phyloP scores from a whole-genome alignment of 2,329 filamentous ascomycete species.

The Botrytis aclada region DNA sequence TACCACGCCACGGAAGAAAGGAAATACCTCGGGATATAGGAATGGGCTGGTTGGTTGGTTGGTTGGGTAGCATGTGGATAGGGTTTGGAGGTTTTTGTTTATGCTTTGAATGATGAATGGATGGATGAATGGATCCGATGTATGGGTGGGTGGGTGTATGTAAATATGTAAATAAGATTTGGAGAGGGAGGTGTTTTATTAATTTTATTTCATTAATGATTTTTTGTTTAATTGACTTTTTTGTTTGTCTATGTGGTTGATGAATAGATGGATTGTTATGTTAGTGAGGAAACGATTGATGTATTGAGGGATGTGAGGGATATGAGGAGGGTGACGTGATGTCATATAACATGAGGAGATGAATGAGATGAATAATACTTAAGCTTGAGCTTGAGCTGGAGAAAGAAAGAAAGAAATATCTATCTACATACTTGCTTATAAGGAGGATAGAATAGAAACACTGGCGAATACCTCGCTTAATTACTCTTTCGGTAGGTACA shows the following conservation, averaged over 20 bases:
- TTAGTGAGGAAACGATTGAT: too few relatives aligned
- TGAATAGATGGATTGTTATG: neutral
- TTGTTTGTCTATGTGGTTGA: neutral
- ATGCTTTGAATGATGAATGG: neutral
- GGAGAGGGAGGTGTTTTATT: neutral
- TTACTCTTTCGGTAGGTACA: too few relatives aligned
- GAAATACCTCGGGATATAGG: constrained; percentile 5
- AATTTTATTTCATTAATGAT: neutral
- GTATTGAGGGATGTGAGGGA: neutral
- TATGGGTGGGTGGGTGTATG: neutral
- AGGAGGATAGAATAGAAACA: too few relatives aligned
- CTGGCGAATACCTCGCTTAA: too few relatives aligned
- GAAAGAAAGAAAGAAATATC: too few relatives aligned
- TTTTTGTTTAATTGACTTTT: neutral
- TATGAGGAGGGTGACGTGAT: too few relatives aligned
- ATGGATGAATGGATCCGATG: neutral
- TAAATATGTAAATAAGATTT: neutral
- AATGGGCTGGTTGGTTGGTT: neutral
- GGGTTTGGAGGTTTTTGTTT: neutral
- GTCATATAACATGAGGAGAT: too few relatives aligned
- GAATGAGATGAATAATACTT: neutral
- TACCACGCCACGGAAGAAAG: constrained; percentile 1
- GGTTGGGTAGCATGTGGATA: neutral
- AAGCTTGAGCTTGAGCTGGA: too few relatives aligned
- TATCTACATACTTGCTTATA: too few relatives aligned